Base-by-base conservation (phyloP, 1,139 yeast genomes). In the Nakaseomyces glabratus region DNA sequence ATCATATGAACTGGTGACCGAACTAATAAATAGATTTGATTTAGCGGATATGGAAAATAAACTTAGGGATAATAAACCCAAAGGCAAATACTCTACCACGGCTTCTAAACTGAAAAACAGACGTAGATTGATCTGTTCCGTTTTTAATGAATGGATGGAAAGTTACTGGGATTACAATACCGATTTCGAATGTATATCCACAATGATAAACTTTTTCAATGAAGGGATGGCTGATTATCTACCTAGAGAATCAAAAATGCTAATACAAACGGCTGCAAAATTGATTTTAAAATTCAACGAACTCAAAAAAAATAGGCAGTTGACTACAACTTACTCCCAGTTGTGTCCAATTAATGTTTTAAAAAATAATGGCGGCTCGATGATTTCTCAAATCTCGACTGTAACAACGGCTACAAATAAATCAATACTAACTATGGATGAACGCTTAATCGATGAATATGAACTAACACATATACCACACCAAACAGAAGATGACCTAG, bases 71-170 rank as follows among this genome's bases (percentile, higher is more conserved):
- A 44, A 55, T 14, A 60, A 58, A 30, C 53, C 50, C 16, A 54
- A 55, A 14, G 73, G 69, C 24, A 58, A 62, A 12, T 68, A 65
- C 42, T 59, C 68, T 9, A 57, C 68, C 20, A 42, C 60, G 45
- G 73, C 73, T 43, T 62, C 75, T 14, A 66, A 69, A 39, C 49
- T 79, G 35, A 75, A 76, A 48, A 75, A 69, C 45, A 68, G 93
- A 52, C 65, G 93, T 49, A 71, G 76, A 41, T 61, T 79, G 36
- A 74, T 84, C 28, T 74, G 78, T 44, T 73, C 71, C 46, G 65
- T 81, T 57, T 74, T 85, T 49, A 81, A 75, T 50, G 63, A 76
- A 34, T 88, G 97, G 97, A 61, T 86, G 58, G 93, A 84, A 57
- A 78, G 90, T 35, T 85, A 80, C 53, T 88, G 95, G 95, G 72